Conservation (phyloP, 805 yeast genomes). For the Zygoascus biomembranicola region DNA sequence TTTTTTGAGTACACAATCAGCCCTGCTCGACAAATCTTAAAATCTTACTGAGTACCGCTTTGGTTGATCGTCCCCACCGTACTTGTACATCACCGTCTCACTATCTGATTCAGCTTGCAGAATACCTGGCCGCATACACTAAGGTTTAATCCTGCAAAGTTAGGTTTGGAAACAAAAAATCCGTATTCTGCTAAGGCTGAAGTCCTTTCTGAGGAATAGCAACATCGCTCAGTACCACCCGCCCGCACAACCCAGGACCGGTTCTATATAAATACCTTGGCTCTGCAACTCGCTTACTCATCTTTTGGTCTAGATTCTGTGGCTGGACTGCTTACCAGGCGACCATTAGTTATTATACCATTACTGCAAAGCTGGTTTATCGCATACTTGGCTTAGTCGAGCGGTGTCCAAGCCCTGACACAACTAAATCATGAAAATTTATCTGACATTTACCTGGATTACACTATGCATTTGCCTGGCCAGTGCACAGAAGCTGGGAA, state of each 20-base stretch:
- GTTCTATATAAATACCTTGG: not conserved
- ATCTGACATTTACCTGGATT: not conserved
- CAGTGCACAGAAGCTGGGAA: constrained; percentile 14
- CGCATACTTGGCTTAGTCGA: too few species aligned
- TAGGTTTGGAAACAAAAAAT: not conserved
- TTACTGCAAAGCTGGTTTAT: too few species aligned
- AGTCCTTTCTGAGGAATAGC: not conserved
- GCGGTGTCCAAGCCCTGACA: too few species aligned
- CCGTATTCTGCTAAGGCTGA: not conserved
- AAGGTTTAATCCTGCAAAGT: not conserved
- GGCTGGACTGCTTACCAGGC: too few species aligned
- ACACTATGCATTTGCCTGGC: not conserved
- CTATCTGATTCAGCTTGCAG: not conserved
- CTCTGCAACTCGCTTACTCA: not conserved
- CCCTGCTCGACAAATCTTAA: too few species aligned
- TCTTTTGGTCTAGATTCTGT: not conserved
- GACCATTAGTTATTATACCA: too few species aligned
- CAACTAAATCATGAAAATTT: not conserved
- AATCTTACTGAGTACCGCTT: not conserved
- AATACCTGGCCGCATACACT: not conserved
- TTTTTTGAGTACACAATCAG: too few species aligned
- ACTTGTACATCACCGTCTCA: not conserved
- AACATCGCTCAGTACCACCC: too few species aligned
- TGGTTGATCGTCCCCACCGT: not conserved
- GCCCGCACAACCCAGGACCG: too few species aligned